Evolutionary conservation across 768 basidiomycete genomes (phyloP).

Genomic region (Mycena epipterygia): DNA sequence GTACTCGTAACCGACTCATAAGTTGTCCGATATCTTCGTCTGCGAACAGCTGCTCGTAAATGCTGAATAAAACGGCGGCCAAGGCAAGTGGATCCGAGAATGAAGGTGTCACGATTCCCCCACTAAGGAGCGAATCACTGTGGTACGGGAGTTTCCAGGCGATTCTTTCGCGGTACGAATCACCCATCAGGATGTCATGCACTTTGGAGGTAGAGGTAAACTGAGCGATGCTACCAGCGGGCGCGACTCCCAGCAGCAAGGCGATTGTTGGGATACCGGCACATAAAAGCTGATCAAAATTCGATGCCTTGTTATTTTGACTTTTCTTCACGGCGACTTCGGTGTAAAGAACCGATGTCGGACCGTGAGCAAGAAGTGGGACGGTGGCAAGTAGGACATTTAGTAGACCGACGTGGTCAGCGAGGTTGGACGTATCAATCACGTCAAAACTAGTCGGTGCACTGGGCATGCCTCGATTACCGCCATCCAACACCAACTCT

Average conservation of each 20-base stretch:
- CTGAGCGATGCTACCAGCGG: conserved; percentile 50
- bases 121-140: background rate
- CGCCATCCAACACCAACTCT: conserved; percentile 44
- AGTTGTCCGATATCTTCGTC: conserved; percentile 15
- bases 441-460: conserved; percentile 53
- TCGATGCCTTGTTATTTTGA: conserved; percentile 46
- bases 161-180: conserved; percentile 52
- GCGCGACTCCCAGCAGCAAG: conserved; percentile 51
- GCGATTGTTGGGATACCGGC: conserved; percentile 50
- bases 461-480: conserved; percentile 37
- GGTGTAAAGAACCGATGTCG: conserved; percentile 48
- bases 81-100: background rate
- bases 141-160: conserved; percentile 51
- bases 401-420: conserved; percentile 54
- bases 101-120: background rate
- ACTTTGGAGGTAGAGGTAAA: conserved; percentile 52
- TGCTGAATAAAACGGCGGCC: conserved; percentile 6
- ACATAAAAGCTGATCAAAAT: conserved; percentile 45
- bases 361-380: conserved; percentile 43
- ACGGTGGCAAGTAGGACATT: conserved; percentile 50
- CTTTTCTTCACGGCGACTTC: conserved; percentile 45
- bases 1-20: background rate
- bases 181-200: conserved; percentile 45
- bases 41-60: conserved; percentile 19
- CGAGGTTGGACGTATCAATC: conserved; percentile 58